Conservation (phyloP, 345 rosid species). For the Populus ilicifolia region DNA sequence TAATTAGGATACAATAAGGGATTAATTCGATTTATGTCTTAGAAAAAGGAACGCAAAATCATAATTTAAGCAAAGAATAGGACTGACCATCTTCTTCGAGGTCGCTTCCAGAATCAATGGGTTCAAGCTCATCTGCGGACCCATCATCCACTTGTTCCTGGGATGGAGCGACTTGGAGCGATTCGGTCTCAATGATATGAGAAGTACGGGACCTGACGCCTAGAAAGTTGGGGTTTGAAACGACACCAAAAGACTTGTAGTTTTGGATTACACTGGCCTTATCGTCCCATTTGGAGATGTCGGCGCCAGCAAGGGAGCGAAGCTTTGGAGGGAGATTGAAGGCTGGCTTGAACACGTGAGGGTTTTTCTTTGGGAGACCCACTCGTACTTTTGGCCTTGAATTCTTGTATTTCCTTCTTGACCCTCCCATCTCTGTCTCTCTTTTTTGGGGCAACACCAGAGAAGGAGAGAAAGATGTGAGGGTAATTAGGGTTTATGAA, state of each 20-base stretch:
- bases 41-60: background rate
- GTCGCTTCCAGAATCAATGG: constrained; percentile 74
- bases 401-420: constrained; percentile 77
- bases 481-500: constrained; percentile 5
- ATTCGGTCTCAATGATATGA: constrained; percentile 56
- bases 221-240: constrained; percentile 81
- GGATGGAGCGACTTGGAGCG: constrained; percentile 65
- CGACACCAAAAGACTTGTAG: constrained; percentile 85
- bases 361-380: constrained; percentile 78
- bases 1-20: background rate
- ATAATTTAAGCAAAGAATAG: background rate
- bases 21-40: background rate
- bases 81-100: constrained; percentile 83
- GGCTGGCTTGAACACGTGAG: constrained; percentile 67
- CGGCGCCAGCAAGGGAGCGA: constrained; percentile 52
- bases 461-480: background rate
- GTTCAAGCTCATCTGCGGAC: constrained; percentile 44
- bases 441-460: background rate
- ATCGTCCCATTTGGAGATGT: constrained; percentile 67
- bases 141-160: constrained; percentile 26
- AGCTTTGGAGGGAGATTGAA: constrained; percentile 89
- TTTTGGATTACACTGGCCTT: constrained; percentile 71
- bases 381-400: constrained; percentile 77
- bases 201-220: constrained; percentile 71
- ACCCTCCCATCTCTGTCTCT: constrained; percentile 62